Evolutionary conservation across 352 stramenopile genomes (phyloP), one percentile per base, ranked within the genome.

Genomic region (Globisporangium paddicum): DNA sequence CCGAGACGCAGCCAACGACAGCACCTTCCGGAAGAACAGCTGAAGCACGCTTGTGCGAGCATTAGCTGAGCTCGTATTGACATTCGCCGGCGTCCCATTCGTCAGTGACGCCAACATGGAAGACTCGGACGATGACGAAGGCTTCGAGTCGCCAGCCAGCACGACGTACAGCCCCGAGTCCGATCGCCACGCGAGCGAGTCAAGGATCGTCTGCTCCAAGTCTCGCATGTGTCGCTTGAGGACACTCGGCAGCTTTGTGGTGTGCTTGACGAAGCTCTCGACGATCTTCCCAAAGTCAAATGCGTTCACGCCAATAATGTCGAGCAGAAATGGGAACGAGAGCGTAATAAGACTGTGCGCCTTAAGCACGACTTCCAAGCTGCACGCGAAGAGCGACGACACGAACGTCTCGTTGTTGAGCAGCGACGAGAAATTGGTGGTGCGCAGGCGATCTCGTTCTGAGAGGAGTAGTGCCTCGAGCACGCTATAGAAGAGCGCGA

Each of bases 241-340:
- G 7, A 73, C 76, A 16, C 67, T 72, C n/a, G 86, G 86, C 11
- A 96, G 63, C 16, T 71, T 74, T 19, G 86, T 82, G 11, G 76
- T 79, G 49, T 92, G 86, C 66, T 92, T 92, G 32, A 94, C 84
- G 45, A 96, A 94, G 57, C 82, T 94, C 63, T 93, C 86, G 34
- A 92, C 86, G 13, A 90, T 87, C 18, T 89, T 93, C 13, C 84
- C 84, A 56, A 96, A 93, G 61, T 96, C 84, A 57, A 96, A 94
- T 14, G 80, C 83, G 55, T 87, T 88, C 32, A 96, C 85, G 21
- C 77, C 72, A 42, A 91, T 64, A 16, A 77, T 83, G 5, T 87
- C 78, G 19, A 94, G 68, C 49, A 96, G 49, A 34, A 90, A 87
- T 19, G 86, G 86, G 46, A 93, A 96, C 30, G 82, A 90, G 9